These are phyloP conservation scores for Leccinum pachyderme DNA, from an alignment of 1,284 basidiomycete genomes.

Conservation along the genomic window DNA sequence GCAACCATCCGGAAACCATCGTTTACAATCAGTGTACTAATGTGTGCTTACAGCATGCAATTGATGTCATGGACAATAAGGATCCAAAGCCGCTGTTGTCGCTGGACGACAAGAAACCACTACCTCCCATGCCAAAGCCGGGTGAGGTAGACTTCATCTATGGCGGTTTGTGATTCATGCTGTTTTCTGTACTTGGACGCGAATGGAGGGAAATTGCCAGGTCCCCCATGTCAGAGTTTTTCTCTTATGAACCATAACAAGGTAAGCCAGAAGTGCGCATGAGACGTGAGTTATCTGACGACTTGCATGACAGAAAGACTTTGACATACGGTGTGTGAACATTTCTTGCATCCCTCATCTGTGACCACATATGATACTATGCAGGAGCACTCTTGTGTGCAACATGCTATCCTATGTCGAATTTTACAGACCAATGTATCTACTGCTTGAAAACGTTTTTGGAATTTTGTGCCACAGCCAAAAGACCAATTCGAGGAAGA, in stretches of 20 bases:
- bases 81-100: constrained; percentile 38
- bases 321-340: constrained; percentile 52
- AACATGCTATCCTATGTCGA: constrained; percentile 78
- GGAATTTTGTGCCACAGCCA: constrained; percentile 53
- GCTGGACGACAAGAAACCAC: constrained; percentile 34
- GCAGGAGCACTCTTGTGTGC: constrained; percentile 58
- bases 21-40: constrained; percentile 69
- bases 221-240: constrained; percentile 71
- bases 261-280: constrained; percentile 31
- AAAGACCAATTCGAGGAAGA: constrained; percentile 27
- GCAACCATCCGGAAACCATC: constrained; percentile 52
- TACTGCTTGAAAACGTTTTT: constrained; percentile 68
- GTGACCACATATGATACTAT: constrained; percentile 1
- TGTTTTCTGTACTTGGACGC: not conserved
- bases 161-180: constrained; percentile 48
- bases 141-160: constrained; percentile 68
- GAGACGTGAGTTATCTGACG: constrained; percentile 1
- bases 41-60: constrained; percentile 54
- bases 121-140: constrained; percentile 52
- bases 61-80: constrained; percentile 44
- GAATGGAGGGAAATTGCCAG: constrained; percentile 32
- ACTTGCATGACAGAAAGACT: constrained; percentile 41
- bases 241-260: constrained; percentile 58
- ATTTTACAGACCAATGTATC: constrained; percentile 58
- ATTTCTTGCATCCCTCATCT: not conserved